Evolutionary conservation across 164 flowering plant genomes (phyloP).

Genomic region (Vitis rupestris): DNA sequence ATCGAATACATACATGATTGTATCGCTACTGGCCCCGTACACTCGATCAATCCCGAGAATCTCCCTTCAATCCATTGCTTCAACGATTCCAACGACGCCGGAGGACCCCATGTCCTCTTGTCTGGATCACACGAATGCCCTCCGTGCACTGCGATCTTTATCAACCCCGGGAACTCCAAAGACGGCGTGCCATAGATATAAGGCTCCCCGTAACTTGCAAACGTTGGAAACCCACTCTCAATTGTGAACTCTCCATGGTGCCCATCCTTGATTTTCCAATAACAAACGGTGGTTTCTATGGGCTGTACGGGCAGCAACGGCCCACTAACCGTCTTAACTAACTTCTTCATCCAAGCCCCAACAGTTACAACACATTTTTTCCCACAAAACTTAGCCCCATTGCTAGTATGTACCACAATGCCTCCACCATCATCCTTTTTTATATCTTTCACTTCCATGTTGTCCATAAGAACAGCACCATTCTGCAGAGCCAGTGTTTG

Average conservation of each 20-base stretch:
- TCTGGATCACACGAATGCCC: slow-evolving; percentile 82
- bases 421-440: slow-evolving; percentile 36
- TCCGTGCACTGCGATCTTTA: slow-evolving; percentile 74
- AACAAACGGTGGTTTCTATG: slow-evolving; percentile 66
- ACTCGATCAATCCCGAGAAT: slow-evolving; percentile 51
- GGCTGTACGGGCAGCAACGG: slow-evolving; percentile 62
- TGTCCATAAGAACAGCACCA: slow-evolving; percentile 68
- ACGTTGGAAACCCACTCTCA: slow-evolving; percentile 63
- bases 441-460: slow-evolving; percentile 44
- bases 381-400: slow-evolving; percentile 45
- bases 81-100: slow-evolving; percentile 15
- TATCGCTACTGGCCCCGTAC: slow-evolving; percentile 35
- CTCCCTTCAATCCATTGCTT: slow-evolving; percentile 48
- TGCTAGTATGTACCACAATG: slow-evolving; percentile 28
- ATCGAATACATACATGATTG: slow-evolving; percentile 88
- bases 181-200: slow-evolving; percentile 85
- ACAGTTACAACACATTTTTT: slow-evolving; percentile 78
- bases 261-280: slow-evolving; percentile 80
- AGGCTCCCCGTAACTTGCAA: slow-evolving; percentile 72
- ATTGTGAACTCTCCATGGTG: slow-evolving; percentile 39
- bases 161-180: slow-evolving; percentile 80
- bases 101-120: slow-evolving; percentile 56
- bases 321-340: slow-evolving; percentile 50
- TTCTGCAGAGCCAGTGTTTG: slow-evolving; percentile 60
- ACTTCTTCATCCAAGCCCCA: slow-evolving; percentile 75